Conservation (phyloP, 2,329 filamentous ascomycete genomes). For the Paecilomyces formosus region DNA sequence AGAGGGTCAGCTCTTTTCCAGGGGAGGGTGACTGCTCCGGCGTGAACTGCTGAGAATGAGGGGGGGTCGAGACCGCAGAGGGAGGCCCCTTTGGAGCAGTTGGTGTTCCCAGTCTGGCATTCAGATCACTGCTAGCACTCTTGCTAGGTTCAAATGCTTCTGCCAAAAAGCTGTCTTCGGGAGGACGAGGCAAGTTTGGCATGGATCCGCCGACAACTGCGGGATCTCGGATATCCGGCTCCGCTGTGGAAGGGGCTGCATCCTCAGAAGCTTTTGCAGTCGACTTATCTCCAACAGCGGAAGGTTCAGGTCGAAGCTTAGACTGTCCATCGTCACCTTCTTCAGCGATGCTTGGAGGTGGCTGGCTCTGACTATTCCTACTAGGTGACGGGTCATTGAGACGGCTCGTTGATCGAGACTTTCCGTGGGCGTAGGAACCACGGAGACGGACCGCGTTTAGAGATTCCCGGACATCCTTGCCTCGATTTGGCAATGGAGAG, state of each 20-base stretch:
- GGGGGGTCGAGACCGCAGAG: conserved; percentile 23
- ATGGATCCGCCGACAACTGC: conserved; percentile 48
- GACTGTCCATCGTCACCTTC: conserved; percentile 42
- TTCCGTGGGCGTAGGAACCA: conserved; percentile 47
- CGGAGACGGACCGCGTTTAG: conserved; percentile 63
- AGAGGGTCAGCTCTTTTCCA: conserved; percentile 84
- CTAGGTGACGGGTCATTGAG: conserved; percentile 55
- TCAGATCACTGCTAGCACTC: conserved; percentile 8
- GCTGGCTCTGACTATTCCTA: conserved; percentile 38
- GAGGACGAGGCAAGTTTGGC: conserved; percentile 44
- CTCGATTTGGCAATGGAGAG: conserved; percentile 63
- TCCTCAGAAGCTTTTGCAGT: conserved; percentile 58
- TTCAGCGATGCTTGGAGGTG: conserved; percentile 53
- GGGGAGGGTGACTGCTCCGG: conserved; percentile 55
- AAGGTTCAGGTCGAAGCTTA: conserved; percentile 25
- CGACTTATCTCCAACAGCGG: conserved; percentile 35
- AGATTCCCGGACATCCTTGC: conserved; percentile 68
- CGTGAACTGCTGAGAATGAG: conserved; percentile 47
- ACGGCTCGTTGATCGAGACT: conserved; percentile 45
- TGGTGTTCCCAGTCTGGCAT: conserved; percentile 18
- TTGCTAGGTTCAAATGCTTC: conserved; percentile 30
- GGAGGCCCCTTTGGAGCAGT: conserved; percentile 13
- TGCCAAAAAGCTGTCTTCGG: conserved; percentile 25
- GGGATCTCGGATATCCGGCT: conserved; percentile 31
- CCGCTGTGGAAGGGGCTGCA: conserved; percentile 43